Conservation (phyloP, 2,329 filamentous ascomycete species). For the Aspergillus sp. region DNA sequence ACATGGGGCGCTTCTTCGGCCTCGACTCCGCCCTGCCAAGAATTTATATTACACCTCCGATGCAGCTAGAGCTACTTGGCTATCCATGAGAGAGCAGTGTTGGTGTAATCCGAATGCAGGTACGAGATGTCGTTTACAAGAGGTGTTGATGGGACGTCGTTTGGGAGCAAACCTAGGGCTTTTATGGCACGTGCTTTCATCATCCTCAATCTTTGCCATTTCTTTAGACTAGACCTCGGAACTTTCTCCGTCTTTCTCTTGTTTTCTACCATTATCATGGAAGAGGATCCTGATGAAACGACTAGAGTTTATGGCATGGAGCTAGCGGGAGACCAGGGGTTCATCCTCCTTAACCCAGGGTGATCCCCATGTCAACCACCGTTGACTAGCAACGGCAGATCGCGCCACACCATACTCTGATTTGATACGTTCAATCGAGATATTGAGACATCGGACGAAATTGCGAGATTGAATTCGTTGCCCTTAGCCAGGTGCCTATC, state of each 20-base stretch:
- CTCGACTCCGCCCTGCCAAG: conserved; percentile 18
- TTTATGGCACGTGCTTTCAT: neutral
- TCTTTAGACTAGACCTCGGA: neutral
- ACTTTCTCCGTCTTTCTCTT: neutral
- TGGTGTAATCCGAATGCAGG: neutral
- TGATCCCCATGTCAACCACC: neutral
- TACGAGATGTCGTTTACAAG: neutral
- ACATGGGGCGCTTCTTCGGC: conserved; percentile 10
- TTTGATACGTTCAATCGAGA: neutral
- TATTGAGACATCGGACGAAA: conserved; percentile 1
- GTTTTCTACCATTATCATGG: neutral
- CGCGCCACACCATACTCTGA: neutral
- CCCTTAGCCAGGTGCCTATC: neutral
- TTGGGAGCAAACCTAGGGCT: neutral
- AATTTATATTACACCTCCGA: conserved; percentile 4
- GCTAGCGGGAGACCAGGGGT: neutral
- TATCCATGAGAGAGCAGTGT: neutral
- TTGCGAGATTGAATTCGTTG: conserved; percentile 1
- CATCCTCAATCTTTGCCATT: neutral
- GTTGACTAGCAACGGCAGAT: neutral
- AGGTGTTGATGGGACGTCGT: neutral
- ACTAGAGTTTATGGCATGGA: neutral
- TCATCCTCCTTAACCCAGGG: neutral
- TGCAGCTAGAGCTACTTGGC: neutral
- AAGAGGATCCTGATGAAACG: neutral